Evolutionary conservation across 2,329 filamentous ascomycete species (phyloP).

Genomic region (Pseudogymnoascus sp.): DNA sequence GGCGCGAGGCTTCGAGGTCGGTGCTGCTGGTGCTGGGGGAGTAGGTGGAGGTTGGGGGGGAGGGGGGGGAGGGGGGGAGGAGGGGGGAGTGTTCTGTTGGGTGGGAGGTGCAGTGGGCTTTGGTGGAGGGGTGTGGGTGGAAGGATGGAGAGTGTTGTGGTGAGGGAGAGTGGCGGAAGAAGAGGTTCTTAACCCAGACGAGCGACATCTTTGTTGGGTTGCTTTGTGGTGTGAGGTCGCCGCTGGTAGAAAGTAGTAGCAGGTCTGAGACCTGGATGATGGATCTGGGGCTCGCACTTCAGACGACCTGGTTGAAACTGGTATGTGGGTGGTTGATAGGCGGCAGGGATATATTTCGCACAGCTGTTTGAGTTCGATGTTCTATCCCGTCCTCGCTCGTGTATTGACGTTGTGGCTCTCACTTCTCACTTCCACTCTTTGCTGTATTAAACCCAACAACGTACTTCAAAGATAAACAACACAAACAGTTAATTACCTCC

Average conservation of each 20-base stretch:
- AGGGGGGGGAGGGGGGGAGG: not conserved
- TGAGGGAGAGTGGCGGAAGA: conserved; percentile 16
- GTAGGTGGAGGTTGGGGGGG: not conserved
- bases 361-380: too few species aligned
- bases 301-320: too few species aligned
- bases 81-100: not conserved
- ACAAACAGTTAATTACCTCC: not conserved
- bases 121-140: conserved; percentile 8
- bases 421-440: too few species aligned
- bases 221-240: conserved; percentile 5
- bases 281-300: not conserved
- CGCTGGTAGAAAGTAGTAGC: too few species aligned
- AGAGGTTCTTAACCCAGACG: conserved; percentile 26
- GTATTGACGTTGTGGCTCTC: too few species aligned
- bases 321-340: too few species aligned
- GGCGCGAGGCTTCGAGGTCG: not conserved
- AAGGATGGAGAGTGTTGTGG: not conserved
- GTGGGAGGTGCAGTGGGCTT: not conserved
- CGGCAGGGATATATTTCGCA: too few species aligned
- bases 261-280: too few species aligned
- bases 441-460: too few species aligned
- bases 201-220: conserved; percentile 22
- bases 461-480: not conserved
- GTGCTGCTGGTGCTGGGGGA: not conserved
- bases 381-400: too few species aligned